These are phyloP conservation scores for Sugiyamaella neomexicana DNA, from an alignment of 1,139 yeast genomes.

Conservation along the genomic window DNA sequence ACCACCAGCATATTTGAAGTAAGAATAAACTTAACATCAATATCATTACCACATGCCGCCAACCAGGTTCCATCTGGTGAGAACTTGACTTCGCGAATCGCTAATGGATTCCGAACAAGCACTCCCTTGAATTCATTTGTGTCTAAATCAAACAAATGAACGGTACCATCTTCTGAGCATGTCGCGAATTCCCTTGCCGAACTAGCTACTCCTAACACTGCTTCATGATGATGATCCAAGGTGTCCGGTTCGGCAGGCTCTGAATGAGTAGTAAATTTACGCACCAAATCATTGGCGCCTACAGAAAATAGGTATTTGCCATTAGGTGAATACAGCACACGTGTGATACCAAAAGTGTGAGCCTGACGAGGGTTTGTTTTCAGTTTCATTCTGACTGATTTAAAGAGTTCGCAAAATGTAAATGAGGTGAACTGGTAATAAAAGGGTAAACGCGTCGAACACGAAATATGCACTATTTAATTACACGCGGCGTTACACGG, in stretches of 20 bases:
- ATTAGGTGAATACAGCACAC: slow-evolving; percentile 39
- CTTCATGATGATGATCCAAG: slow-evolving; percentile 37
- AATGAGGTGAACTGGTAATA: background rate
- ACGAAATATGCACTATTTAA: background rate
- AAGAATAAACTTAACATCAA: slow-evolving; percentile 57
- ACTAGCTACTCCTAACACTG: slow-evolving; percentile 27
- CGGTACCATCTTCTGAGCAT: slow-evolving; percentile 43
- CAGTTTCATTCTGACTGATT: slow-evolving; percentile 11
- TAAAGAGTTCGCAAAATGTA: too few species aligned
- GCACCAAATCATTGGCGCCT: slow-evolving; percentile 41
- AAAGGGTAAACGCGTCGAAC: background rate
- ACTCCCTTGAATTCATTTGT: slow-evolving; percentile 31
- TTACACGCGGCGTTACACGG: background rate
- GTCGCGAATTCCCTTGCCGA: slow-evolving; percentile 37
- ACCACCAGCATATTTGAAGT: slow-evolving; percentile 44
- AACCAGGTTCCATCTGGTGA: slow-evolving; percentile 70
- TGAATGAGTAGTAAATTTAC: slow-evolving; percentile 37
- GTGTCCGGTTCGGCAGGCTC: slow-evolving; percentile 38
- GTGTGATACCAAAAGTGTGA: slow-evolving; percentile 41
- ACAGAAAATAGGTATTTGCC: slow-evolving; percentile 41
- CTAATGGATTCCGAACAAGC: slow-evolving; percentile 49
- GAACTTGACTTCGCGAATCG: slow-evolving; percentile 64
- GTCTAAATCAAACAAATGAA: slow-evolving; percentile 35
- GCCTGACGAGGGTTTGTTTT: slow-evolving; percentile 35
- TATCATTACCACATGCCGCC: slow-evolving; percentile 77